Evolutionary conservation across 1,284 basidiomycete species (phyloP), one percentile per base, ranked within the genome.

Genomic region (Bjerkandera adusta): DNA sequence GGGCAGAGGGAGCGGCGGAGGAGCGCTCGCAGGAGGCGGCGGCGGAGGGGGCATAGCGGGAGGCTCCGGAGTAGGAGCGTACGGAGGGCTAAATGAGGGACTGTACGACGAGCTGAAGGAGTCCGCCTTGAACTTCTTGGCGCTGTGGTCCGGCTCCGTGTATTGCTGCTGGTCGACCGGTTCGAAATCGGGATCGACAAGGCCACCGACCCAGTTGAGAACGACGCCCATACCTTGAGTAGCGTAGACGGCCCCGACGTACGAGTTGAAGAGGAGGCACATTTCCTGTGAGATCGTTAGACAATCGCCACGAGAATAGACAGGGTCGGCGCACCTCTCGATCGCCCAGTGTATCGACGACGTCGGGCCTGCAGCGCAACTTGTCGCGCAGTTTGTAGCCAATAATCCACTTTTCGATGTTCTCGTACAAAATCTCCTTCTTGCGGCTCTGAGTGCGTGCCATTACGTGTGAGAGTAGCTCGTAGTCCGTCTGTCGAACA

Each of bases 221-320:
- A 84, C 75, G 22, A 58, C 63, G 16, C 66, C 56, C 49, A 76
- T 64, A 26, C 84, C 85, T 54, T 67, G 71, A 50, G 83, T 77
- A 44, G 66, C 56, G 57, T 73, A 83, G 24, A 85, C 71, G 24
- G 78, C 85, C 29, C 83, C 85, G 27, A 83, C 72, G 62, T 85
- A 88, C 25, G 84, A 77, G 53, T 76, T 65, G 59, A 89, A 85
- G 26, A 87, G 64, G 15, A 68, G 61, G 29, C 67, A 68, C 3
- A 73, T 73, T 68, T 86, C 81, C 85, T 88, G 47, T 36, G 5
- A 11, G 4, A 10, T n/a, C n/a, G 10, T 0, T 36, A 50, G 38
- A 48, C 25, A 41, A 48, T 50, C 26, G 27, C 34, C 47, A 46
- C 26, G 41, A 53, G 47, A 50, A 7, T n/a, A 57, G 53, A 45